Percentiles rank a stretch among this genome's conserved stretches.
Evolutionary conservation across 495 filamentous ascomycete species (phyloP).

Genomic region (Tetracladium setigerum): DNA sequence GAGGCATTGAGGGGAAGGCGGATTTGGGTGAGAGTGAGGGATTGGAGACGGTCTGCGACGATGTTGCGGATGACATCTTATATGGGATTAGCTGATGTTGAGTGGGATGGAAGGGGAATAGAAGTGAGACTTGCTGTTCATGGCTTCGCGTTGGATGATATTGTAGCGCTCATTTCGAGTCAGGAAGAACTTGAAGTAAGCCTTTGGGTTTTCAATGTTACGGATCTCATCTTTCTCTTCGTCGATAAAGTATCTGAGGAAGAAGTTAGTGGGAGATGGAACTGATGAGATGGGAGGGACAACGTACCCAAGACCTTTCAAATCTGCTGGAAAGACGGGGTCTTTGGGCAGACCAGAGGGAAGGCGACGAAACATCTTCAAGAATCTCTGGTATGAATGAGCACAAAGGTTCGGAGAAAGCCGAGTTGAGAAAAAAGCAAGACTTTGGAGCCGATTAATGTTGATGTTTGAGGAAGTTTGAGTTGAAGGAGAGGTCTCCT

Average conservation of each 20-base stretch:
- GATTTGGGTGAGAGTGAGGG: conserved; percentile 45
- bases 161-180: conserved; percentile 66
- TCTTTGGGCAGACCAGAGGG: conserved; percentile 61
- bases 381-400: too few species aligned
- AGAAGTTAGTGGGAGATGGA: not conserved
- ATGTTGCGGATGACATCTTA: conserved; percentile 56
- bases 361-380: conserved; percentile 60
- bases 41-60: conserved; percentile 51
- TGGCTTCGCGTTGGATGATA: conserved; percentile 56
- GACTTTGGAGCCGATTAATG: not conserved
- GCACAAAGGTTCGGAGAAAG: not conserved
- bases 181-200: conserved; percentile 66
- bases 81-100: conserved; percentile 5
- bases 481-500: not conserved
- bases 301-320: conserved; percentile 61
- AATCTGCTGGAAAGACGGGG: conserved; percentile 50
- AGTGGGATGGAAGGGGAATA: not conserved
- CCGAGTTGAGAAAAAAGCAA: not conserved
- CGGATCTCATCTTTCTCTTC: conserved; percentile 60
- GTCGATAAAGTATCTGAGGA: conserved; percentile 62
- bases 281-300: not conserved
- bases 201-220: conserved; percentile 51
- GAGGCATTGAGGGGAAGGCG: conserved; percentile 47
- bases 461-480: not conserved
- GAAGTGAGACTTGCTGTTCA: conserved; percentile 48